Evolutionary conservation across 805 yeast species (phyloP).

Genomic region (Myxozyma lipomycoides): DNA sequence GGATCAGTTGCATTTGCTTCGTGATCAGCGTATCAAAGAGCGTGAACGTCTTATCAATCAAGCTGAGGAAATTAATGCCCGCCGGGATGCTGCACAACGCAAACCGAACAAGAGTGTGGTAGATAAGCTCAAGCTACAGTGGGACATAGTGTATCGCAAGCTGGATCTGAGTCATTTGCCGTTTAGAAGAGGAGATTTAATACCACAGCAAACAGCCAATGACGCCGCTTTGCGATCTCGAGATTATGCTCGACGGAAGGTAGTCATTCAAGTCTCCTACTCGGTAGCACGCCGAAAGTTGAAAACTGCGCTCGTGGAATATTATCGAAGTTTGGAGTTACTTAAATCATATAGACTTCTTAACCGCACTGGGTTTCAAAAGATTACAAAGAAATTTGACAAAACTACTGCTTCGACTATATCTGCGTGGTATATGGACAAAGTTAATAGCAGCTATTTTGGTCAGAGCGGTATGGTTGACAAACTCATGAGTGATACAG

Average conservation of each 20-base stretch:
- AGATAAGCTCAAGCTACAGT: neutral
- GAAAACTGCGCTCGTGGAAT: slow-evolving; percentile 53
- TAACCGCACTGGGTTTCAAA: slow-evolving; percentile 84
- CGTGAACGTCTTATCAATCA: slow-evolving; percentile 6
- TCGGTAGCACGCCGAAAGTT: slow-evolving; percentile 20
- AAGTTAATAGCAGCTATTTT: slow-evolving; percentile 56
- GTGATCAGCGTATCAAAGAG: slow-evolving; percentile 47
- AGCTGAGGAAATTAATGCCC: slow-evolving; percentile 3
- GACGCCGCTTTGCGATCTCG: slow-evolving; percentile 1
- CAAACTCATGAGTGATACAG: slow-evolving; percentile 56
- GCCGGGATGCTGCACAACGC: neutral
- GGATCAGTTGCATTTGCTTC: slow-evolving; percentile 62
- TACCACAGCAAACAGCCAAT: neutral
- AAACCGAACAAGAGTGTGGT: neutral
- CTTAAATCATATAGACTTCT: slow-evolving; percentile 65
- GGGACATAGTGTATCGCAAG: slow-evolving; percentile 14
- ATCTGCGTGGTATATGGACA: slow-evolving; percentile 51
- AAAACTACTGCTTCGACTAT: slow-evolving; percentile 53
- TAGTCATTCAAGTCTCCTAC: slow-evolving; percentile 13
- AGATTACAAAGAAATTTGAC: slow-evolving; percentile 86
- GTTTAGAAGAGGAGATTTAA: neutral
- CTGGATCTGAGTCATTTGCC: slow-evolving; percentile 26
- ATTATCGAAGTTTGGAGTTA: slow-evolving; percentile 67
- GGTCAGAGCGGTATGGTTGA: slow-evolving; percentile 65
- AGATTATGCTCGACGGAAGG: slow-evolving; percentile 15